Base-by-base conservation (phyloP, 768 basidiomycete species). In the Pseudohyphozyma bogoriensis region DNA sequence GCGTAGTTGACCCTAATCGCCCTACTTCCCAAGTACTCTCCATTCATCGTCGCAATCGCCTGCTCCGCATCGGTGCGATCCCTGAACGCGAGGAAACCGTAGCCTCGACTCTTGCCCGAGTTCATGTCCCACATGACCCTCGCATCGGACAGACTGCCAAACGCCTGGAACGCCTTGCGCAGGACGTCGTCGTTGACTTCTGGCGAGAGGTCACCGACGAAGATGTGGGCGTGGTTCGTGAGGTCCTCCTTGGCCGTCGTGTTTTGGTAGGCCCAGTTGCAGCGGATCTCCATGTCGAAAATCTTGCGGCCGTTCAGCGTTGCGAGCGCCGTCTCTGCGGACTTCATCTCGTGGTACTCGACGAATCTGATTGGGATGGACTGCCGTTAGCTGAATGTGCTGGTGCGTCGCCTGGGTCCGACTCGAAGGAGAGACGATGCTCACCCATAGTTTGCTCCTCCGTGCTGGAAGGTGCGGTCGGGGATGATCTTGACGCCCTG, bases 51-150 rank as follows among this genome's bases (percentile, higher is more conserved):
- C 35, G 88, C 87, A 73, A 99, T 99, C 45, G 95, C 95, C 75
- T 97, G 95, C 74, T 99, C 95, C 35, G 95, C 95, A 71, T 99
- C 95, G 55, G 93, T 89, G 77, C 93, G 92, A 79, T 99, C 95
- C 70, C 93, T 82, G 82, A 96, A 97, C 4, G 93, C 92, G 66
- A 97, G 82, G 81, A 97, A 97, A 53, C 93, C 92, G 72, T 97
- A 96, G 44, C 93, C 93, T 70, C 93, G 86, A 71, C 86, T 89
- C 78, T 97, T 96, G 63, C 95, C 95, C 55, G 92, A 93, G 77
- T 92, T 95, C 90, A 97, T 96, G 74, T 99, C 95, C 93, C 93
- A 97, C 93, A 97, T 97, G 62, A 97, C 95, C 36, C 95, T 83
- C 52, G 93, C 93, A 75, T 99, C 95, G 54, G 89, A 92, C 77